These are phyloP conservation scores for Fusarium miscanthi DNA, from an alignment of 2,329 filamentous ascomycete species.

Conservation along the genomic window DNA sequence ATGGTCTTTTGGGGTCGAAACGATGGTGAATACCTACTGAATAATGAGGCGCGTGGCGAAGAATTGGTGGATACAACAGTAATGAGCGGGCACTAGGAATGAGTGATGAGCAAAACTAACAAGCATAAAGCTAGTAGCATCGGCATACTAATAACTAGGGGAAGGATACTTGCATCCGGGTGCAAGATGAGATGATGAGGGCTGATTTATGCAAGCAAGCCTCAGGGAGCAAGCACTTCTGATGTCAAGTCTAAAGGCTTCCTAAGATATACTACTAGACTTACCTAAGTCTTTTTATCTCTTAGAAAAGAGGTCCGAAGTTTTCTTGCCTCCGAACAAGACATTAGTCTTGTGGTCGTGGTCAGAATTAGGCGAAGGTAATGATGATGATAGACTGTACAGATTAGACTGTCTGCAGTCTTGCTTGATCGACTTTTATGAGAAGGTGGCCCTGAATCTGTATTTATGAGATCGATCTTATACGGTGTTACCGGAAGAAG, in stretches of 20 bases:
- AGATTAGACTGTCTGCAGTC: background rate
- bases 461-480: constrained; percentile 4
- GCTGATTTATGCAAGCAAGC: constrained; percentile 32
- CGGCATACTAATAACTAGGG: background rate
- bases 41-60: constrained; percentile 35
- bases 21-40: background rate
- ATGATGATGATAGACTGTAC: background rate
- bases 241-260: background rate
- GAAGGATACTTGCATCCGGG: constrained; percentile 22
- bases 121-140: constrained; percentile 32
- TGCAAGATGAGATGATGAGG: background rate
- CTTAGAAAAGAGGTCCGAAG: background rate
- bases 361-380: background rate
- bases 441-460: background rate
- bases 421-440: background rate
- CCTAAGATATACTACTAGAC: too few relatives aligned
- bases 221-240: background rate
- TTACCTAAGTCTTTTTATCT: background rate
- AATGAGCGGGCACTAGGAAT: background rate
- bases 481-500: background rate
- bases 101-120: constrained; percentile 6
- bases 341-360: constrained; percentile 4
- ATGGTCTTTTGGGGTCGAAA: constrained; percentile 9
- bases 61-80: background rate
- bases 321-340: background rate